Evolutionary conservation across 495 filamentous ascomycete species (phyloP).

Genomic region (Penicillium dipodomyicola): DNA sequence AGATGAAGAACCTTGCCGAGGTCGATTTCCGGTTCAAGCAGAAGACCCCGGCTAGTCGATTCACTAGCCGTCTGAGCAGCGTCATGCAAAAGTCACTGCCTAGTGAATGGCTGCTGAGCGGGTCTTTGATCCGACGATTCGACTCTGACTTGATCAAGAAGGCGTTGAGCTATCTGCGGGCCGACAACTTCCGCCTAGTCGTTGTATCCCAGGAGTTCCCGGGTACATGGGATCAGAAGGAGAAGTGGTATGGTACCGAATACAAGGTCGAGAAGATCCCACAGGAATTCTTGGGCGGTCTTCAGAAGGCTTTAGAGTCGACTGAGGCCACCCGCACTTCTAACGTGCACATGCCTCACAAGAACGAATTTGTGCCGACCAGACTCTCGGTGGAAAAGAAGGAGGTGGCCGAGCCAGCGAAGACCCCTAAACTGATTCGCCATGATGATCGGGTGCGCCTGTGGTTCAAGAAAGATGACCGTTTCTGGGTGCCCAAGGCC

Average conservation of each 20-base stretch:
- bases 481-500: conserved; percentile 96
- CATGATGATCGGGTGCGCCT: conserved; percentile 78
- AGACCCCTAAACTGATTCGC: conserved; percentile 79
- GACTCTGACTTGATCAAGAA: conserved; percentile 72
- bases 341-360: conserved; percentile 82
- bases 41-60: conserved; percentile 83
- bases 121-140: conserved; percentile 70
- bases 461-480: conserved; percentile 99
- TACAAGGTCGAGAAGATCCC: conserved; percentile 84
- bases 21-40: conserved; percentile 94
- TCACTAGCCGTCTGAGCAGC: conserved; percentile 76
- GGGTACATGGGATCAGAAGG: conserved; percentile 80
- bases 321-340: conserved; percentile 57
- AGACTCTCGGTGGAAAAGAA: conserved; percentile 94
- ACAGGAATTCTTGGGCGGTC: conserved; percentile 64
- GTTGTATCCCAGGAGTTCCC: conserved; percentile 81
- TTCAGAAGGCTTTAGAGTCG: conserved; percentile 60
- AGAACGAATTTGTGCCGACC: conserved; percentile 95
- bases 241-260: conserved; percentile 98
- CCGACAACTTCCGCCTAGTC: conserved; percentile 84
- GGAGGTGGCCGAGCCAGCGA: conserved; percentile 69
- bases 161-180: conserved; percentile 69
- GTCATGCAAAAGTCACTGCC: conserved; percentile 89
- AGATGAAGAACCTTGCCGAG: conserved; percentile 83
- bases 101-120: conserved; percentile 82